Conservation (phyloP, 306 rosid genomes). For the Purshia tridentata region DNA sequence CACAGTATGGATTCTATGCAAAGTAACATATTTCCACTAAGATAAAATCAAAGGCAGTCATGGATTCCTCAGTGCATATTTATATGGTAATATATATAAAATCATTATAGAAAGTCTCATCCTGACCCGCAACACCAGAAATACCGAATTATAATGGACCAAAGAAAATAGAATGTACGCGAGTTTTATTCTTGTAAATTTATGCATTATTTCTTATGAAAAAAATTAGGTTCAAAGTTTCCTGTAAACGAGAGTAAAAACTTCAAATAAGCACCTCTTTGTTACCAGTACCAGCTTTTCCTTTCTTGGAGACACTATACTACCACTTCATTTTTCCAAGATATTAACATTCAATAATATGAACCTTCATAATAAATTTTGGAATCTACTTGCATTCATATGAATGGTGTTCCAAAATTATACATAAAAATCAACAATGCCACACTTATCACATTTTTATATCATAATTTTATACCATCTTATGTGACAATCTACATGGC, state of each 20-base stretch:
- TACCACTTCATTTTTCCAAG: background rate
- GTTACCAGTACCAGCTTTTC: background rate
- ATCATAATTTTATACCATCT: too few species aligned
- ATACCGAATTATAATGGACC: background rate
- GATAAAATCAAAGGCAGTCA: background rate
- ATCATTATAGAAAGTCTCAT: background rate
- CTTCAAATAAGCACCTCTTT: background rate
- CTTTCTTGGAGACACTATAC: background rate
- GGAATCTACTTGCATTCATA: background rate
- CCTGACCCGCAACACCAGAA: background rate
- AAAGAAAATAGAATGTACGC: background rate
- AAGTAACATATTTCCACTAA: background rate
- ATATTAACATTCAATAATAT: background rate
- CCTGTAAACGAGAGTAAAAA: background rate
- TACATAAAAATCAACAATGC: too few species aligned
- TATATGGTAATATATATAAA: background rate
- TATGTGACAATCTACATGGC: too few species aligned
- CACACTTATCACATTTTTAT: too few species aligned
- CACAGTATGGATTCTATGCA: background rate
- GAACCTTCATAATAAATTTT: background rate
- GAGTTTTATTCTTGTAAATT: background rate
- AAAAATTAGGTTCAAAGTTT: background rate
- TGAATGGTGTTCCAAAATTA: background rate
- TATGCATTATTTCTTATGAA: background rate
- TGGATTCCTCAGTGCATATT: background rate